A percentile compares a stretch with the other conserved stretches of the same genome.
These are phyloP conservation scores for Calonectria fujianensis DNA, from an alignment of 2,329 filamentous ascomycete genomes.

Conservation along the genomic window DNA sequence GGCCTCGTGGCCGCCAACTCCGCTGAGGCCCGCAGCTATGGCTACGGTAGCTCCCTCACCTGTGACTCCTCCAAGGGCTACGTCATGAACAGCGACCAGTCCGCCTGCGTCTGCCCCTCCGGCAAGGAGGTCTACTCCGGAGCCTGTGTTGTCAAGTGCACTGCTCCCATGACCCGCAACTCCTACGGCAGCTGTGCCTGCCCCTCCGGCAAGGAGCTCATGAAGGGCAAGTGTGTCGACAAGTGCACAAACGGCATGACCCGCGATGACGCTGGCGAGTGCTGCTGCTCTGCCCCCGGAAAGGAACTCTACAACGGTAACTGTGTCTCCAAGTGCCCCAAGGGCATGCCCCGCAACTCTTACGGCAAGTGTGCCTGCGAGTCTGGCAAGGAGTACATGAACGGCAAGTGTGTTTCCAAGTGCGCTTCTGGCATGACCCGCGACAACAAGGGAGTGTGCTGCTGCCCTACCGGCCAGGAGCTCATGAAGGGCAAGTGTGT, in stretches of 20 bases:
- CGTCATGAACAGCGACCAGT: slow-evolving; percentile 1
- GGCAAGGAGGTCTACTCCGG: slow-evolving; percentile 7
- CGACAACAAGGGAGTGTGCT: not conserved
- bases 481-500: too few relatives aligned
- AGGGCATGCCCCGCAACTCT: not conserved
- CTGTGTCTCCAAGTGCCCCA: slow-evolving; percentile 1
- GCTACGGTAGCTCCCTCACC: not conserved
- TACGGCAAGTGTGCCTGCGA: slow-evolving; percentile 6
- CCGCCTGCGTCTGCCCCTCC: slow-evolving; percentile 14
- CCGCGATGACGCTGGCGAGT: not conserved
- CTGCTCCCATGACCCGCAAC: not conserved
- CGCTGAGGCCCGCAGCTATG: slow-evolving; percentile 5
- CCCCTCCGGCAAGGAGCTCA: not conserved
- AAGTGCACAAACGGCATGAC: not conserved
- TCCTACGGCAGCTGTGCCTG: not conserved
- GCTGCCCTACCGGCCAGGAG: not conserved
- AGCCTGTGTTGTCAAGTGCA: not conserved
- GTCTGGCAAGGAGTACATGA: not conserved
- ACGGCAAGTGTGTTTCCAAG: not conserved
- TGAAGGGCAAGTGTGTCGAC: slow-evolving; percentile 11
- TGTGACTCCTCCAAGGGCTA: slow-evolving; percentile 13
- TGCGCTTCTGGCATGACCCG: not conserved
- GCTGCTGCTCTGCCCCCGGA: not conserved
- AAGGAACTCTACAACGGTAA: not conserved
- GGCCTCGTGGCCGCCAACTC: slow-evolving; percentile 8